Percentiles rank a stretch among this genome's conserved stretches.
phyloP scores from a whole-genome alignment of 208 protist genomes.

The Leishmania gerbilli region DNA sequence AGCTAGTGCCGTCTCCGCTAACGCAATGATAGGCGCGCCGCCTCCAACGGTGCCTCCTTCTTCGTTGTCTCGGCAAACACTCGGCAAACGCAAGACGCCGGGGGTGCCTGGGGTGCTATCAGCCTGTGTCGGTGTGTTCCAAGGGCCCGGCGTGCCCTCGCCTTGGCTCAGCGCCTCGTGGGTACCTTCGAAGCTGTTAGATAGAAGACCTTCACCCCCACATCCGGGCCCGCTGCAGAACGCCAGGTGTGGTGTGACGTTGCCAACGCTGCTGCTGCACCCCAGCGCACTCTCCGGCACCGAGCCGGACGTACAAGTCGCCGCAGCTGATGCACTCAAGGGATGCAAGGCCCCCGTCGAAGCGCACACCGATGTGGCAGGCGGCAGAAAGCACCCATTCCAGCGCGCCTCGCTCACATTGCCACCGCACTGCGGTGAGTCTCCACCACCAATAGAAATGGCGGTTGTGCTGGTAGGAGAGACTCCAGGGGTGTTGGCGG shows the following conservation, averaged over 20 bases:
- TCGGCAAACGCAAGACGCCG: not conserved
- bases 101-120: not conserved
- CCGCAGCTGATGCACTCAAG: not conserved
- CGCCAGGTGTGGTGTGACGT: constrained; percentile 6
- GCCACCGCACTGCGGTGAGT: not conserved
- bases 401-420: not conserved
- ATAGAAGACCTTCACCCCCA: not conserved
- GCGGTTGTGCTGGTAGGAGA: not conserved
- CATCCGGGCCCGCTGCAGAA: not conserved
- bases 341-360: not conserved
- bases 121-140: not conserved
- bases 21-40: not conserved
- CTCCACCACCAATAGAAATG: not conserved
- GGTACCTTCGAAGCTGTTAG: not conserved
- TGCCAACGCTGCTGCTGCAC: constrained; percentile 5
- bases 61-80: not conserved
- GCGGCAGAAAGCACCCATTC: not conserved
- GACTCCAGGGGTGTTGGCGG: not conserved
- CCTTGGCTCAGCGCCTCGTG: not conserved
- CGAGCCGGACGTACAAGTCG: not conserved
- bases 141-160: not conserved
- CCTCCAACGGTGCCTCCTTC: not conserved
- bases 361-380: not conserved
- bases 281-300: constrained; percentile 8
- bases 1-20: not conserved